Evolutionary conservation across 2,329 filamentous ascomycete genomes (phyloP), one percentile per base, ranked within the genome.

Genomic region (Raffaelea deltoideospora): DNA sequence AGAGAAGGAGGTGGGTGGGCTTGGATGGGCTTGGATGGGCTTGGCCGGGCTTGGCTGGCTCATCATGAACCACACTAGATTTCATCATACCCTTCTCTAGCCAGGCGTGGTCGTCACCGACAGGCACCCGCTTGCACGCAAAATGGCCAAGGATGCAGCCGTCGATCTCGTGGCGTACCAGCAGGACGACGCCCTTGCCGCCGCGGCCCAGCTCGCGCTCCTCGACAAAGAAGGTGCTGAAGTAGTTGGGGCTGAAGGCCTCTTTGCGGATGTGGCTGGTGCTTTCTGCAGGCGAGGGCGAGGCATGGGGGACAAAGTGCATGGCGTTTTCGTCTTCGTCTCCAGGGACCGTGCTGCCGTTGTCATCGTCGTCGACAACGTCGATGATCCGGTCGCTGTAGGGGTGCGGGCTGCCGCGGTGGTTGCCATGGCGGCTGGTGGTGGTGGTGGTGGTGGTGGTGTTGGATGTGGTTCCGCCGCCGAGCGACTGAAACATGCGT

Each of bases 101-200:
- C 92, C 90, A 95, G 42, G 78, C 76, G 50, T 95, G 88, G 49
- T 96, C 84, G 50, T 98, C 81, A 13, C 90, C 83, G 4, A 98
- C 90, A 0, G 90, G 92, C 0, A 98, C 87, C 32, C 92, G 76
- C 58, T 98, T 98, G 65, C 90, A 98, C 11, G 90, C 90, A 56
- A 93, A 98, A 45, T 90, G 72, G 2, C 90, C 90, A 2, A 98
- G 65, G 23, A 77, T 72, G 31, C 93, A 88, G 18, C 84, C 79
- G 54, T 96, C 90, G 40, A 98, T 74, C 46, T 93, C 70, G 58
- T 98, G 90, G 41, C 83, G 76, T 10, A 98, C 90, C n/a, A 96
- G 67, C 33, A 98, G 59, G 2, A 98, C 90, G 4, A 98, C 86
- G 0, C 90, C 90, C 53, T 94, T 94, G 3, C 92, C 90, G 18